Base-by-base conservation (phyloP, 164 flowering plant species). In the Vitis cinerea region DNA sequence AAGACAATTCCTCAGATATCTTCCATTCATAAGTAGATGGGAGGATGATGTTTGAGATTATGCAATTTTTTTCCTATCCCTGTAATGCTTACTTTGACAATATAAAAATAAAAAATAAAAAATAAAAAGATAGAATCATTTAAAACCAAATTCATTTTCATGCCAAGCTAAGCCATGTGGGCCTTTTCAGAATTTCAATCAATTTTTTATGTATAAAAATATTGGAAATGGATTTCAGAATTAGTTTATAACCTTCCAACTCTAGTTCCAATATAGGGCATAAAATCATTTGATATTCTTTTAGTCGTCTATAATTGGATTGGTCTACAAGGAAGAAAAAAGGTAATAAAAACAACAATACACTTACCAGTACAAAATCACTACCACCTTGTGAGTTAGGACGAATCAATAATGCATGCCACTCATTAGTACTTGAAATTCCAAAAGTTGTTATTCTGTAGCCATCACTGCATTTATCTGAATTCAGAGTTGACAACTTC, bases 351-450 rank as follows among this genome's bases (percentile, higher is more conserved):
- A 59, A 65, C 16, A 56, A 44, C 9, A 0, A 4, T 14, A 65
- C 23, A 71, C 71, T 69, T 65, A 80, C 87, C 82, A 82, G 69
- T 61, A 71, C 55, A 71, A 78, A 84, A 70, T 82, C 83, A 75
- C 65, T 74, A 67, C 87, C 85, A 63, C 87, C 87, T 49, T 65
- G 68, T 27, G 71, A 64, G 66, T 84, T 84, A 31, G 75, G 71
- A 27, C 66, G 37, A 73, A 82, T 68, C 51, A 81, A 80, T n/a
- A 77, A 80, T 67, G 85, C 87, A 71, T 77, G 71, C 87, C 87
- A 84, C 9, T 84, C 80, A 75, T 80, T 80, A 23, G 8, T 47
- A 65, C 61, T 69, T 59, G 85, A 77, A 50, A 73, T 75, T 60
- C 85, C 87, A 64, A 75, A 84, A 54, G 83, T 82, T 23, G 78